Evolutionary conservation across 1,139 yeast species (phyloP).

Genomic region (Eremothecium gossypii): DNA sequence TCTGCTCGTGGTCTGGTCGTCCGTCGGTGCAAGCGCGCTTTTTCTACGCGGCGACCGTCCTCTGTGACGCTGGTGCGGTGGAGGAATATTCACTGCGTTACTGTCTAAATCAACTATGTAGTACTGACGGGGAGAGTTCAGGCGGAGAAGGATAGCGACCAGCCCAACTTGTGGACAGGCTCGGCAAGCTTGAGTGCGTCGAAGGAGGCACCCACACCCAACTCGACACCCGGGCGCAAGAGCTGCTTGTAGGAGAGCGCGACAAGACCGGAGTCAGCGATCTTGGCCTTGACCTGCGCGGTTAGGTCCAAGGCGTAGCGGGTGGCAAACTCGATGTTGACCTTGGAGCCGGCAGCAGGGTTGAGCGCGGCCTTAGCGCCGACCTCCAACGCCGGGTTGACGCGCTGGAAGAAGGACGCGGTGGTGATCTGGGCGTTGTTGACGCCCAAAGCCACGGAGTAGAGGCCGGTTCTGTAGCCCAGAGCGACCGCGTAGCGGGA

Average conservation of each 20-base stretch:
- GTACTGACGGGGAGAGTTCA: constrained; percentile 29
- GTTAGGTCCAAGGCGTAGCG: constrained; percentile 83
- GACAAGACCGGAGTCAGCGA: constrained; percentile 93
- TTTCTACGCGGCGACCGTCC: no score
- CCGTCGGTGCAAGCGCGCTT: no score
- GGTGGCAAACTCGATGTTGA: constrained; percentile 89
- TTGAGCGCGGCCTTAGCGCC: constrained; percentile 98
- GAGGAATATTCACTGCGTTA: no score
- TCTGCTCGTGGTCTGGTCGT: no score
- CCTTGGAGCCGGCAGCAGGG: constrained; percentile 65
- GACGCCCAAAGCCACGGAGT: constrained; percentile 81
- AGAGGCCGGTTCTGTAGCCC: constrained; percentile 75
- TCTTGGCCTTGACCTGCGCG: constrained; percentile 91
- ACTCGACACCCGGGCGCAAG: constrained; percentile 92
- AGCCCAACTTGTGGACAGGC: constrained; percentile 97
- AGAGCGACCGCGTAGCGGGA: constrained; percentile 91
- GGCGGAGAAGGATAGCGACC: constrained; percentile 86
- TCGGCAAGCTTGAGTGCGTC: constrained; percentile 94
- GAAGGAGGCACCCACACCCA: constrained; percentile 96
- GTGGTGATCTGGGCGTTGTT: constrained; percentile 85
- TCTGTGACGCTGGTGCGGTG: no score
- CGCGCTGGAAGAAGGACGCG: constrained; percentile 96
- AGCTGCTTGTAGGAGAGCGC: constrained; percentile 91
- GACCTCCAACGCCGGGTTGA: constrained; percentile 83
- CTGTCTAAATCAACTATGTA: no score